Evolutionary conservation across 305 asterid genomes (phyloP).

Genomic region (Plantago coronopus): DNA sequence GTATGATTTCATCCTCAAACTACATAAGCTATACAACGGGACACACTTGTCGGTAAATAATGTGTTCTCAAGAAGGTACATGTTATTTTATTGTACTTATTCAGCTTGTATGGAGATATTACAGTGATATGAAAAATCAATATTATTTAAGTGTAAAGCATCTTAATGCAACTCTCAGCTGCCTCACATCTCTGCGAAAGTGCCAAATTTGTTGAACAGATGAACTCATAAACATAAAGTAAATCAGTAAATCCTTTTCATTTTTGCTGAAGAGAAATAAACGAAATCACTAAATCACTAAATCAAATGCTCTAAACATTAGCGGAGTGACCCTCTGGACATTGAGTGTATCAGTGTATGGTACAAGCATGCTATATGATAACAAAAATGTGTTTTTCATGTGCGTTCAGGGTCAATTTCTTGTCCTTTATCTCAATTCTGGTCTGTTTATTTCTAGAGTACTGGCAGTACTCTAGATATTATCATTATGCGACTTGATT

Average conservation of each 20-base stretch:
- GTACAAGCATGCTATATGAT: too few species aligned
- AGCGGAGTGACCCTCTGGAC: neutral
- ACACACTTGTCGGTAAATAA: conserved; percentile 79
- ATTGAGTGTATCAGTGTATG: too few species aligned
- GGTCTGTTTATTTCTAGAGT: neutral
- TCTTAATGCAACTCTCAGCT: too few species aligned
- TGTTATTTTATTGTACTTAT: conserved; percentile 3
- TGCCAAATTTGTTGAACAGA: too few species aligned
- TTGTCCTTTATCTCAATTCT: neutral
- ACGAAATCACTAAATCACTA: too few species aligned
- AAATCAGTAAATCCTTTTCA: too few species aligned
- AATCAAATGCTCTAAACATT: neutral
- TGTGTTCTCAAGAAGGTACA: conserved; percentile 71
- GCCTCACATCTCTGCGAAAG: neutral
- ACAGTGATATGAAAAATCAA: neutral
- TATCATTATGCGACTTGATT: neutral
- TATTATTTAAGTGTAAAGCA: neutral
- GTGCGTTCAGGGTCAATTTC: neutral
- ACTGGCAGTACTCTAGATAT: neutral
- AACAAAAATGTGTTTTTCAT: too few species aligned
- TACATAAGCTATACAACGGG: conserved; percentile 78
- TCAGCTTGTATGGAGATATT: neutral
- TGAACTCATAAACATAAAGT: too few species aligned
- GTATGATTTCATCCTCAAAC: conserved; percentile 71
- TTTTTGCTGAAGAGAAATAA: too few species aligned